Conservation (phyloP, 2,329 filamentous ascomycete species). For the Aspergillus ochraceoroseus region DNA sequence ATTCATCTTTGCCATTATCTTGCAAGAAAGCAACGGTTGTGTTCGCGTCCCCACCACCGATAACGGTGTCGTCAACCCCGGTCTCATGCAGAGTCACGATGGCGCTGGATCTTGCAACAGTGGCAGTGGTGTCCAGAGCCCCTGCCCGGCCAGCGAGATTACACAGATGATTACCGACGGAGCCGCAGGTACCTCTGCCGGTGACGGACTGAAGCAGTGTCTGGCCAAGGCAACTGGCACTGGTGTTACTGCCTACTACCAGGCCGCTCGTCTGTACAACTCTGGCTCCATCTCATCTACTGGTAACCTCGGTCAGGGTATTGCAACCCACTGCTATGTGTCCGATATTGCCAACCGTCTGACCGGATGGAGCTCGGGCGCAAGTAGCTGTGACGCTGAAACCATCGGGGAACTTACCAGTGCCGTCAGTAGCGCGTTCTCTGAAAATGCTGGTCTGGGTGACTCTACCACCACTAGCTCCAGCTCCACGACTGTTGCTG, state of each 20-base stretch:
- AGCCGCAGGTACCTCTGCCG: constrained; percentile 31
- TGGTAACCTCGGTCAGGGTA: constrained; percentile 31
- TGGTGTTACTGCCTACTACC: constrained; percentile 27
- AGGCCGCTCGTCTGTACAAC: constrained; percentile 42
- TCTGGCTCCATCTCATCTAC: constrained; percentile 34
- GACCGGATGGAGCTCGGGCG: constrained; percentile 23
- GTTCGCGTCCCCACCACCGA: constrained; percentile 42
- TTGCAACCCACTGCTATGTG: constrained; percentile 28
- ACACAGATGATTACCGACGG: constrained; percentile 42
- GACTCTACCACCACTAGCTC: constrained; percentile 1
- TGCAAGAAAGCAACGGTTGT: constrained; percentile 47
- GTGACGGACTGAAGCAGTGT: constrained; percentile 35
- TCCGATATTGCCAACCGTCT: constrained; percentile 31
- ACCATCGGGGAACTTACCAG: constrained; percentile 17
- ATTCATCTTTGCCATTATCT: constrained; percentile 44
- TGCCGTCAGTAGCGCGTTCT: constrained; percentile 15
- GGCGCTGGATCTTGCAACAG: constrained; percentile 35
- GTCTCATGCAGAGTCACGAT: constrained; percentile 34
- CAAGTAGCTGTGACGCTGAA: constrained; percentile 18
- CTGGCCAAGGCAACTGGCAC: constrained; percentile 26
- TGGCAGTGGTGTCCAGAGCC: constrained; percentile 23
- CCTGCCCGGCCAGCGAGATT: constrained; percentile 28
- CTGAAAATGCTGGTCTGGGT: constrained; percentile 12
- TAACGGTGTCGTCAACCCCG: constrained; percentile 43
- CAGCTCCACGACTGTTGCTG: neutral